A percentile compares a stretch with the other conserved stretches of the same genome.
These are phyloP conservation scores for Bonia amplexicaulis DNA, from an alignment of 176 grass and related monocot species.

Conservation along the genomic window DNA sequence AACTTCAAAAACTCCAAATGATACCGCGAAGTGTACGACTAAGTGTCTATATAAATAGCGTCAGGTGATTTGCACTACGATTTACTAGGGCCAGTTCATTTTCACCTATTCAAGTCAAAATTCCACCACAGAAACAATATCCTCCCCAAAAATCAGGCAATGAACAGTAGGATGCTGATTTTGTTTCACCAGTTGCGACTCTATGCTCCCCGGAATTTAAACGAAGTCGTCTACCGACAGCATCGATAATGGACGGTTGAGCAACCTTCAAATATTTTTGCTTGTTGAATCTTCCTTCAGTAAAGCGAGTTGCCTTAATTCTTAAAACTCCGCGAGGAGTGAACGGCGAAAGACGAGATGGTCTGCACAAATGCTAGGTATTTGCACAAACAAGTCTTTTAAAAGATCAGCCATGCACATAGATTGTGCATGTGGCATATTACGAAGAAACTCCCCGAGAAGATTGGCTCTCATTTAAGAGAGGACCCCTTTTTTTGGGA, in stretches of 20 bases:
- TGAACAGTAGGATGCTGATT: neutral
- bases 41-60: neutral
- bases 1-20: neutral
- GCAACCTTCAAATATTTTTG: neutral
- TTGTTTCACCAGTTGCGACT: neutral
- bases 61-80: neutral
- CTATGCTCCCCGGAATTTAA: neutral
- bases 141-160: neutral
- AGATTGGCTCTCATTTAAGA: conserved; percentile 51
- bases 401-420: conserved; percentile 68
- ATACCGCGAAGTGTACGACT: neutral
- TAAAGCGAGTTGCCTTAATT: conserved; percentile 30
- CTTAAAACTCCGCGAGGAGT: conserved; percentile 44
- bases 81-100: neutral
- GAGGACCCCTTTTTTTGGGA: too few species aligned
- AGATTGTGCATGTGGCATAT: conserved; percentile 31
- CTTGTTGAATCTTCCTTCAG: neutral
- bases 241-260: neutral
- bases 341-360: neutral
- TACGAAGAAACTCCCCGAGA: too few species aligned
- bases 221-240: neutral
- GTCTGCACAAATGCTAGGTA: neutral
- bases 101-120: neutral
- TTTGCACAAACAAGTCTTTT: conserved; percentile 56
- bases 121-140: neutral